Conservation (phyloP, 331 rosid species). For the Pyracantha coccinea region DNA sequence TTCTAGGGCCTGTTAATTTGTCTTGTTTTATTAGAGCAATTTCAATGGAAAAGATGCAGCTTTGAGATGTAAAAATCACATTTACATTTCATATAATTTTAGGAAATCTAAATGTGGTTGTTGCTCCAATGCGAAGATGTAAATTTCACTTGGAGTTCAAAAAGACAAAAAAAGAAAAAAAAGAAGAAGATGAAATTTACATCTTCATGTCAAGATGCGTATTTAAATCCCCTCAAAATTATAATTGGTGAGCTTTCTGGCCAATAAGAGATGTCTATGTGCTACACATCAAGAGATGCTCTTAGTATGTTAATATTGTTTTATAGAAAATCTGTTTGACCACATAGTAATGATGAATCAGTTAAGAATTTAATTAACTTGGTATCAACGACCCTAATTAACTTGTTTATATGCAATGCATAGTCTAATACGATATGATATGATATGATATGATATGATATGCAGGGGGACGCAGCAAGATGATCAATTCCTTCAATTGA, state of each 20-base stretch:
- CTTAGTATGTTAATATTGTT: neutral
- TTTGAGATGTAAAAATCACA: neutral
- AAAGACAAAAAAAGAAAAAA: no score
- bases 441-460: neutral
- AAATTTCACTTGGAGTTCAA: neutral
- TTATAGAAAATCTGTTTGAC: neutral
- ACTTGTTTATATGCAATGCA: neutral
- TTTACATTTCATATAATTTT: neutral
- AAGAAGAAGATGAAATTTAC: neutral
- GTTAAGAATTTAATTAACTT: neutral
- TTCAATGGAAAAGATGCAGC: neutral
- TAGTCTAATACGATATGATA: no score
- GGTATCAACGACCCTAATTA: neutral
- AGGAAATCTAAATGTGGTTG: neutral
- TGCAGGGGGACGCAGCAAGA: slow-evolving; percentile 44
- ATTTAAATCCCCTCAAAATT: neutral
- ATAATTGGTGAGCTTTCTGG: neutral
- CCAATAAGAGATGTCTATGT: neutral
- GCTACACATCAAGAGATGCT: neutral
- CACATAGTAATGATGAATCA: neutral
- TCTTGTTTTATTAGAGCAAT: neutral
- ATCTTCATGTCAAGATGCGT: neutral
- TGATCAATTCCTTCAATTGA: slow-evolving; percentile 28
- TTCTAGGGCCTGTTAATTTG: neutral
- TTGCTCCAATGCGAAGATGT: neutral